Conservation (phyloP, 192 early-diverging fungal species). For the Coemansia sp. region DNA sequence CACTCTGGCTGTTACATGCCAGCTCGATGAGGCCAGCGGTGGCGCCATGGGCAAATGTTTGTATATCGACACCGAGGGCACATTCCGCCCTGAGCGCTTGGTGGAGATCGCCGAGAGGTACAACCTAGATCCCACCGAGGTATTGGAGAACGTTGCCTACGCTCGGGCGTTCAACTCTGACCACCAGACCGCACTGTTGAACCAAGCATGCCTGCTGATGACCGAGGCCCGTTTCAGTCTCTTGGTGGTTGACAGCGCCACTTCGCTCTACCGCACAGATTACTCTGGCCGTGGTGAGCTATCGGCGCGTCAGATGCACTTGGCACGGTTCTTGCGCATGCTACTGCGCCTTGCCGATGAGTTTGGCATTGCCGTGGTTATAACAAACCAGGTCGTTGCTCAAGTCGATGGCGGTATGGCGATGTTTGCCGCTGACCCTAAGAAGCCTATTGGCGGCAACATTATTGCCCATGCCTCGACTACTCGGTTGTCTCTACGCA, state of each 20-base stretch:
- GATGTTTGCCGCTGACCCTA: conserved; percentile 88
- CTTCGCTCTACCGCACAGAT: conserved; percentile 94
- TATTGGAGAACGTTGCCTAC: conserved; percentile 91
- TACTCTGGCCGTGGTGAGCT: conserved; percentile 95
- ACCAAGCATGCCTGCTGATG: conserved; percentile 91
- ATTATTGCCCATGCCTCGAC: conserved; percentile 98
- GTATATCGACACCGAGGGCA: conserved; percentile 97
- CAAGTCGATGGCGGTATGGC: conserved; percentile 85
- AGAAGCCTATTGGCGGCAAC: conserved; percentile 98
- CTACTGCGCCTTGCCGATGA: conserved; percentile 91
- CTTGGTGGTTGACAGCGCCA: conserved; percentile 91
- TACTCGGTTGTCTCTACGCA: conserved; percentile 89
- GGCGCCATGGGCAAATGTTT: conserved; percentile 94
- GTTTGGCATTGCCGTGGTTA: conserved; percentile 96
- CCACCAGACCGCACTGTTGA: conserved; percentile 85
- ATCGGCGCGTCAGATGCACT: conserved; percentile 91
- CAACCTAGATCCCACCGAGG: conserved; percentile 79
- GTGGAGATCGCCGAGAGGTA: conserved; percentile 84
- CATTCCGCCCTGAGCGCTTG: conserved; percentile 90
- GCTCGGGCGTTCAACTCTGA: conserved; percentile 96
- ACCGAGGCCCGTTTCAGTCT: conserved; percentile 79
- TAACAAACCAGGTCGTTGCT: conserved; percentile 98
- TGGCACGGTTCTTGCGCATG: conserved; percentile 85
- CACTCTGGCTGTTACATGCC: conserved; percentile 93
- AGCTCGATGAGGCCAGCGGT: conserved; percentile 85